Conservation (phyloP, 2,329 filamentous ascomycete species). For the Aureobasidium sp. region DNA sequence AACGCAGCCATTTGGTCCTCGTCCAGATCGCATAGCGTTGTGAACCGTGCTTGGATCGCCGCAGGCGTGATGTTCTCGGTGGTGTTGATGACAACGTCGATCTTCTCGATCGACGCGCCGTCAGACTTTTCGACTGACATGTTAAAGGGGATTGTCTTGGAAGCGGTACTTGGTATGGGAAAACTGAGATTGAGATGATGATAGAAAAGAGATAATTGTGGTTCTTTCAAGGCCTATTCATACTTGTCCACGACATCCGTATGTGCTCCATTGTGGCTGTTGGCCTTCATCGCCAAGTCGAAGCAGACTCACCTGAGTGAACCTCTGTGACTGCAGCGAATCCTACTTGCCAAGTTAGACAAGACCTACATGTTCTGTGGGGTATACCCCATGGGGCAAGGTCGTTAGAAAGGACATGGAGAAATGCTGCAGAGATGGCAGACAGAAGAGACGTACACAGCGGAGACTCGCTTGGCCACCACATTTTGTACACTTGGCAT, state of each 20-base stretch:
- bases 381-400: neutral
- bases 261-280: neutral
- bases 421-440: neutral
- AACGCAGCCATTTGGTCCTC: constrained; percentile 25
- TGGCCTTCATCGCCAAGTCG: neutral
- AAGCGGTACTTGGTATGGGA: neutral
- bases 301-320: neutral
- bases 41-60: constrained; percentile 26
- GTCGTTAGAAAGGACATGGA: neutral
- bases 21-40: constrained; percentile 23
- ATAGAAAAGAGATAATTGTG: neutral
- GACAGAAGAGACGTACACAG: neutral
- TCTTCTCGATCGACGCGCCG: constrained; percentile 24
- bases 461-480: no score
- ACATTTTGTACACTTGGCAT: neutral
- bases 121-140: constrained; percentile 20
- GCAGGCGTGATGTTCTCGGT: constrained; percentile 27
- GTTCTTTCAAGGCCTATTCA: neutral
- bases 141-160: neutral
- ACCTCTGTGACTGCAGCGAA: neutral
- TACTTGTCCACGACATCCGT: neutral
- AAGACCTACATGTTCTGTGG: neutral
- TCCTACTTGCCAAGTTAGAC: neutral
- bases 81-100: constrained; percentile 29
- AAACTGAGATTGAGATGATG: neutral